Conservation (phyloP, 345 rosid genomes). For the Salix suchowensis region DNA sequence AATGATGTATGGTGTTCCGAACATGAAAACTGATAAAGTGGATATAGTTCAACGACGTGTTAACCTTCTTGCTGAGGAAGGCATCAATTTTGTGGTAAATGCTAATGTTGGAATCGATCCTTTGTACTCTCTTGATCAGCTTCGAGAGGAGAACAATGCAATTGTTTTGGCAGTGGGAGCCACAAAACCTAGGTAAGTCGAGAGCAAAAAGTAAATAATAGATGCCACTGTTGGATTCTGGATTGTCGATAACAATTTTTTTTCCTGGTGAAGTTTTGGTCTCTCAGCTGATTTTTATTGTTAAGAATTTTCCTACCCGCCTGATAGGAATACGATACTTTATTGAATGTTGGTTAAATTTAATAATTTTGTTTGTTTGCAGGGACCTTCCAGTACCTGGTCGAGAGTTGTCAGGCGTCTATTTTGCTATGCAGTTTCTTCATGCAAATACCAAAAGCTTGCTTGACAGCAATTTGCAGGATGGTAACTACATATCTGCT, state of each 20-base stretch:
- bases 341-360: not conserved
- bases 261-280: not conserved
- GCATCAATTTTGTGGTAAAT: slow-evolving; percentile 77
- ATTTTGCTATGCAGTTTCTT: slow-evolving; percentile 97
- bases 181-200: slow-evolving; percentile 81
- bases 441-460: slow-evolving; percentile 94
- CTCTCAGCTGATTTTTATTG: not conserved
- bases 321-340: not conserved
- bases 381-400: slow-evolving; percentile 99
- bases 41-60: slow-evolving; percentile 92
- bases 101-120: slow-evolving; percentile 89
- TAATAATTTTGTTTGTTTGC: slow-evolving; percentile 21
- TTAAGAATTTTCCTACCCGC: not conserved
- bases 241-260: not conserved
- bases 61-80: slow-evolving; percentile 85
- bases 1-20: slow-evolving; percentile 99
- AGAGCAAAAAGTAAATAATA: not conserved
- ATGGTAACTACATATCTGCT: slow-evolving; percentile 84
- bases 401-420: slow-evolving; percentile 80
- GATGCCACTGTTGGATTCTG: not conserved
- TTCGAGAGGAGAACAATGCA: slow-evolving; percentile 76
- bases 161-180: slow-evolving; percentile 89
- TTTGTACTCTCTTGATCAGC: slow-evolving; percentile 59
- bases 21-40: slow-evolving; percentile 95
- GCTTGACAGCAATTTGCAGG: slow-evolving; percentile 81